phyloP scores from a whole-genome alignment of 305 asterid species.

The Plantago rigida region DNA sequence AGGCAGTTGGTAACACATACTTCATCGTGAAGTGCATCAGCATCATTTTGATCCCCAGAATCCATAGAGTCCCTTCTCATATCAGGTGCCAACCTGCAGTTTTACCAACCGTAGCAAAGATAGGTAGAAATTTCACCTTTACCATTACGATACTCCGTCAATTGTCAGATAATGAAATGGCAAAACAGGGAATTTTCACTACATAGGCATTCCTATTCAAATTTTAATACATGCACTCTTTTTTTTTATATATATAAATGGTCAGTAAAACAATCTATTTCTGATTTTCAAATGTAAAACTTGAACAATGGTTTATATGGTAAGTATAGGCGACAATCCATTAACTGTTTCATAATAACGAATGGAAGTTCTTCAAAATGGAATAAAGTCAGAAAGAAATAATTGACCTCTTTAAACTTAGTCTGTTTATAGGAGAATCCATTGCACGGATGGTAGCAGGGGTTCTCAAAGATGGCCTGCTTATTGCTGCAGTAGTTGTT shows the following conservation, averaged over 20 bases:
- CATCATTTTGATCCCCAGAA: constrained; percentile 64
- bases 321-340: too few relatives aligned
- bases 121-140: neutral
- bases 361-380: constrained; percentile 6
- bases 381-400: constrained; percentile 13
- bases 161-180: neutral
- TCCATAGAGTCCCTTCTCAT: constrained; percentile 55
- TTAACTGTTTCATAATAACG: neutral
- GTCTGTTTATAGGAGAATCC: constrained; percentile 65
- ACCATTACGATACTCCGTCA: neutral
- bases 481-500: constrained; percentile 45
- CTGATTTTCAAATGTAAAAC: too few relatives aligned
- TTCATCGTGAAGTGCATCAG: constrained; percentile 92
- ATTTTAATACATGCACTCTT: too few relatives aligned
- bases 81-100: constrained; percentile 58
- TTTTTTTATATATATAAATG: too few relatives aligned
- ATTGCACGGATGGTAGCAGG: constrained; percentile 56
- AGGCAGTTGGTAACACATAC: constrained; percentile 38
- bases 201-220: too few relatives aligned
- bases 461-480: constrained; percentile 57
- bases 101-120: constrained; percentile 23
- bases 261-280: too few relatives aligned
- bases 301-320: too few relatives aligned
- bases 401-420: constrained; percentile 60
- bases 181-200: neutral